Conservation (phyloP, 495 filamentous ascomycete genomes). For the Staphylotrichum tortipilum region DNA sequence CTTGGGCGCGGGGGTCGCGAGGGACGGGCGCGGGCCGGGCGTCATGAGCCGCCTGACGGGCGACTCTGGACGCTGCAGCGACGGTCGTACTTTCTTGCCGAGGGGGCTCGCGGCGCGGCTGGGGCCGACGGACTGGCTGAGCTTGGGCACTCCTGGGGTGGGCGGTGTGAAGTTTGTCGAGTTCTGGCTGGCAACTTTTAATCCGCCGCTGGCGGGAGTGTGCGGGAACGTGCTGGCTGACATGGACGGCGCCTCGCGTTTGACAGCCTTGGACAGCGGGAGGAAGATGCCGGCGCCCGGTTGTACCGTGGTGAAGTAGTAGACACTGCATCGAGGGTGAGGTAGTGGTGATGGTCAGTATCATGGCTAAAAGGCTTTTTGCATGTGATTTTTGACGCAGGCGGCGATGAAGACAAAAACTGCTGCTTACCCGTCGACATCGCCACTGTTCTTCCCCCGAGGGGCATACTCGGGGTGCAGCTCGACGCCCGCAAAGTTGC, state of each 20-base stretch:
- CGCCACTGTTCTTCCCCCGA: conserved; percentile 90
- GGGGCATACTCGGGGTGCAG: conserved; percentile 68
- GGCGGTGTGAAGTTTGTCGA: conserved; percentile 53
- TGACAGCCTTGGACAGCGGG: conserved; percentile 74
- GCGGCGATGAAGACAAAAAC: neutral
- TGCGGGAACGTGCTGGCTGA: conserved; percentile 49
- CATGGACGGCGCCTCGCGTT: conserved; percentile 52
- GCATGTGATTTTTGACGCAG: neutral
- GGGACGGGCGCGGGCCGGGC: conserved; percentile 45
- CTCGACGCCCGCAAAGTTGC: conserved; percentile 91
- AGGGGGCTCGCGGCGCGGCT: conserved; percentile 60
- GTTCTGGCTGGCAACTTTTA: conserved; percentile 45
- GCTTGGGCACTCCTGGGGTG: conserved; percentile 56
- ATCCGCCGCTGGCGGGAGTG: conserved; percentile 53
- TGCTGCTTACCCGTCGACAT: conserved; percentile 81
- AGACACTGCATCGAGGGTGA: conserved; percentile 52
- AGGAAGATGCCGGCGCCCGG: conserved; percentile 89
- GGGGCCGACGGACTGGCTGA: conserved; percentile 80
- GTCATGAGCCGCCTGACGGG: conserved; percentile 58
- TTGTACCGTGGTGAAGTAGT: conserved; percentile 74
- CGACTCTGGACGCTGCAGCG: conserved; percentile 78
- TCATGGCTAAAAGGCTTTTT: conserved; percentile 1
- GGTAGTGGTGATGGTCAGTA: conserved; percentile 8
- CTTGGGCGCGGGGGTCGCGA: conserved; percentile 42
- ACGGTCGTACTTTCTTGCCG: conserved; percentile 63